Base-by-base conservation (phyloP, 2,329 filamentous ascomycete species). In the Sphaerulina musiva region DNA sequence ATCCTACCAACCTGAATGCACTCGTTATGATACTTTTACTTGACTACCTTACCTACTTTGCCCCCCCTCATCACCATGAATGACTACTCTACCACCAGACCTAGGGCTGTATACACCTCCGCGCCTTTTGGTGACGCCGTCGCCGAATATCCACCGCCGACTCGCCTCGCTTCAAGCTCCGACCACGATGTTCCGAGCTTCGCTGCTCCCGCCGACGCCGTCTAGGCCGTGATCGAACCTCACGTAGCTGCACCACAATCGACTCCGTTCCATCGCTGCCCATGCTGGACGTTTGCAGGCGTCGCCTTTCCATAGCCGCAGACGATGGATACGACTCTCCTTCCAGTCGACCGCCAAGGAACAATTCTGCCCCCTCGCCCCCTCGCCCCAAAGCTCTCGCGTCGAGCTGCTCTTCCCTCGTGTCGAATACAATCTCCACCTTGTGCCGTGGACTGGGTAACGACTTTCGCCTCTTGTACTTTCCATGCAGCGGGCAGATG, bases 401-500 rank as follows among this genome's bases (percentile, higher is more conserved):
- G 10, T 39, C 17, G 36, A 41, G 41, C 47, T 6, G 12, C 7
- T 48, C 46, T 10, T 56, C 54, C 2, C 46, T 23, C 2, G 56
- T 59, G 34, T 59, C 56, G 29, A 56, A 56, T 1, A 59, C 56
- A 14, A 59, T 59, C 44, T 56, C 54, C 14, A 59, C 46, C 14
- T 51, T 50, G 42, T 48, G 36, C 42, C 23, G 45, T 12, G 42
- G 46, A n/a, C 23, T 14, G 12, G 50, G 46, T 20, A 11, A 34
- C 1, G 45, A 17, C 17, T 51, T 59, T 6, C 29, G 44, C 36
- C 51, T 56, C 50, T 53, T 61, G 38, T 63, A 65, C 26, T 67
- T 57, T 26, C 71, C 69, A 63, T 75, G 73, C 56, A 67, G 63
- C 1, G 69, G 68, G 62, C 72, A 75, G 34, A 72, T 67, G 1